Conservation (phyloP, 805 yeast genomes). For the Starmerella floricola region DNA sequence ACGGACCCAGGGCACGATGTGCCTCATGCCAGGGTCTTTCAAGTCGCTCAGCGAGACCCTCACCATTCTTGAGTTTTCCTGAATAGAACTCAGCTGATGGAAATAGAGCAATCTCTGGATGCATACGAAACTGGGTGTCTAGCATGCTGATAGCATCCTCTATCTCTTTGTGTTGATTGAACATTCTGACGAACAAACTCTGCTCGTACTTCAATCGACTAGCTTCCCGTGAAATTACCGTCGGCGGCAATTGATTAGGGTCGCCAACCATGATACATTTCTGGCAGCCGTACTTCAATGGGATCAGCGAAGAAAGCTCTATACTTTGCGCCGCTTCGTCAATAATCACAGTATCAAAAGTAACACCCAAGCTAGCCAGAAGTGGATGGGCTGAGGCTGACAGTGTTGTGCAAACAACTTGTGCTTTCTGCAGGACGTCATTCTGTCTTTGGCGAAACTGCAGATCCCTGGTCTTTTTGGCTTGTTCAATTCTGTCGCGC, state of each 20-base stretch:
- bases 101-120: conserved; percentile 76
- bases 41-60: conserved; percentile 49
- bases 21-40: conserved; percentile 61
- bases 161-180: conserved; percentile 43
- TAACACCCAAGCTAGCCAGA: conserved; percentile 57
- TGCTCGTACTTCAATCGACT: conserved; percentile 72
- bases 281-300: conserved; percentile 79
- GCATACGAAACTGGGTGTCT: conserved; percentile 95
- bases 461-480: conserved; percentile 61
- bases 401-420: conserved; percentile 79
- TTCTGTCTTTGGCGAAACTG: conserved; percentile 66
- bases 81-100: conserved; percentile 78
- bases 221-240: conserved; percentile 83
- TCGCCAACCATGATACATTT: conserved; percentile 96
- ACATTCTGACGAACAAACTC: conserved; percentile 89
- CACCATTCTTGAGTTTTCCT: conserved; percentile 65
- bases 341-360: conserved; percentile 79
- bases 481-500: conserved; percentile 59
- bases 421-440: conserved; percentile 57
- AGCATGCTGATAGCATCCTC: conserved; percentile 44
- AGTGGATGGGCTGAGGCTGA: conserved; percentile 93
- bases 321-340: conserved; percentile 98
- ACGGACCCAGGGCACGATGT: conserved; percentile 48
- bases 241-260: conserved; percentile 95
- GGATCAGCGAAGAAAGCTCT: conserved; percentile 82